Conservation (phyloP, 306 rosid species). For the Medicago truncatula region MtrunA17r5.0-ANR NC_053043.1:31206001-31206500, state of each 20-base stretch:
- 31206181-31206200: conserved; percentile 73
- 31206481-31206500: no score
- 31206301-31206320: neutral
- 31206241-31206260: conserved; percentile 86
- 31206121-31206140: conserved; percentile 77
- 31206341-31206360: neutral
- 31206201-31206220: conserved; percentile 82
- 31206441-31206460: neutral
- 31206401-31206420: neutral
- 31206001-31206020: conserved; percentile 83
- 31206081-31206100: conserved; percentile 62
- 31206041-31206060: conserved; percentile 89
- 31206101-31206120: conserved; percentile 71
- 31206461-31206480: no score
- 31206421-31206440: conserved; percentile 34
- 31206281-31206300: conserved; percentile 38
- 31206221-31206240: conserved; percentile 81
- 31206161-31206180: conserved; percentile 86
- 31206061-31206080: conserved; percentile 76
- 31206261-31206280: conserved; percentile 54
- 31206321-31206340: neutral
- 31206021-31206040: conserved; percentile 78
- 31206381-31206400: conserved; percentile 31
- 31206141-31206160: conserved; percentile 70
- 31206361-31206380: neutral